These are phyloP conservation scores for Solanum infundibuliforme DNA, from an alignment of 257 asterid species.

Conservation along the genomic window DNA sequence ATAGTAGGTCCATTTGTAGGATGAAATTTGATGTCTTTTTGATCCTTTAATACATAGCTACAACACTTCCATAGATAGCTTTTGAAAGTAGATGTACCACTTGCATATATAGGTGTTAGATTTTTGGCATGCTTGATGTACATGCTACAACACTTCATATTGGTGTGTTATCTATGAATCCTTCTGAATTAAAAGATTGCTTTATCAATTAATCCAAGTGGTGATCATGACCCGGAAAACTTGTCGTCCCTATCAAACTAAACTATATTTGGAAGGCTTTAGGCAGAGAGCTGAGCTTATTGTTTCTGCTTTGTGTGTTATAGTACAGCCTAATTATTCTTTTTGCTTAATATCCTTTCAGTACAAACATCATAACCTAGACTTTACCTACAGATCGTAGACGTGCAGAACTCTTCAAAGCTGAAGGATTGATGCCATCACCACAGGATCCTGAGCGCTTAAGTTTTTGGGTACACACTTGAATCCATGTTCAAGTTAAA, in stretches of 20 bases:
- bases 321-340: neutral
- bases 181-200: neutral
- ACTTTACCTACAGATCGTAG: constrained; percentile 51
- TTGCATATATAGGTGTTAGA: neutral
- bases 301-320: neutral
- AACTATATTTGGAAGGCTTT: neutral
- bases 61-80: neutral
- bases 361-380: constrained; percentile 1
- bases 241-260: neutral
- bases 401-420: constrained; percentile 76
- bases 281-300: neutral
- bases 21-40: neutral
- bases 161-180: neutral
- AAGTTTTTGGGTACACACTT: constrained; percentile 82
- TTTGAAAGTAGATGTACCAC: neutral
- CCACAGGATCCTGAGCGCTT: constrained; percentile 74
- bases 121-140: neutral
- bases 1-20: neutral
- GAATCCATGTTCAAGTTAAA: constrained; percentile 1
- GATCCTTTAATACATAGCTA: neutral
- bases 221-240: neutral
- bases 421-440: constrained; percentile 84
- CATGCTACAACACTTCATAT: neutral
- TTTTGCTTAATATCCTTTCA: neutral
- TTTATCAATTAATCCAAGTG: neutral